A percentile compares a stretch with the other conserved stretches of the same genome.
Conservation (phyloP, 768 basidiomycete species). For the Lanmaoa rubissima region DNA sequence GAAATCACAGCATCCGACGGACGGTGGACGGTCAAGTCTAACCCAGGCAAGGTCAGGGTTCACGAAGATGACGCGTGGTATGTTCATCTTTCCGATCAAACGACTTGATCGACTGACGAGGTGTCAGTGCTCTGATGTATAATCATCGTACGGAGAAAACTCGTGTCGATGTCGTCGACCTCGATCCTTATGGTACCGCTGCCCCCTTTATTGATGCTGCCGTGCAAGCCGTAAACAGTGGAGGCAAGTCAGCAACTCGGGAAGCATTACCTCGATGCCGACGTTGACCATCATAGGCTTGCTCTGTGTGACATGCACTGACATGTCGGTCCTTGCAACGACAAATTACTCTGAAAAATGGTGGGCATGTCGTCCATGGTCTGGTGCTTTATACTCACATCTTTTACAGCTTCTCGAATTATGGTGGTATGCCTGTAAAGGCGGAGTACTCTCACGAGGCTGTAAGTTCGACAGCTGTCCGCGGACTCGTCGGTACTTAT, state of each 20-base stretch:
- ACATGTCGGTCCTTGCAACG: conserved; percentile 90
- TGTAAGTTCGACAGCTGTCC: conserved; percentile 42
- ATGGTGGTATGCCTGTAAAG: conserved; percentile 86
- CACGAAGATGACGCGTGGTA: conserved; percentile 97
- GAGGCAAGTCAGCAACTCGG: conserved; percentile 53
- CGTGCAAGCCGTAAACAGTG: conserved; percentile 84
- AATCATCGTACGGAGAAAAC: conserved; percentile 68
- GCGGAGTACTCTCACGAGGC: conserved; percentile 96
- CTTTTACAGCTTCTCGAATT: conserved; percentile 78
- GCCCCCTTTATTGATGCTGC: conserved; percentile 96
- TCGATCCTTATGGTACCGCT: conserved; percentile 97
- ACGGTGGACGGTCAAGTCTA: conserved; percentile 11
- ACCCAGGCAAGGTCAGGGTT: conserved; percentile 62
- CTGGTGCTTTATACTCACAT: neutral
- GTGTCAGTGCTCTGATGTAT: conserved; percentile 81
- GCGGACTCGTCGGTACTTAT: neutral
- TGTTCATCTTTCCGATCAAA: conserved; percentile 15
- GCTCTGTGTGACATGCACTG: conserved; percentile 95
- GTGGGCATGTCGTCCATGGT: conserved; percentile 37
- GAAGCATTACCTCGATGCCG: neutral
- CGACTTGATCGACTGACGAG: neutral
- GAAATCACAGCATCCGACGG: conserved; percentile 12
- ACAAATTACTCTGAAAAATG: conserved; percentile 97
- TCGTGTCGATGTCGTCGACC: conserved; percentile 92
- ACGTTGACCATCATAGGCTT: conserved; percentile 47